Percentiles rank a stretch among this genome's conserved stretches.
These are phyloP conservation scores for Collybia sordida DNA, from an alignment of 768 basidiomycete species.

Conservation along the genomic window DNA sequence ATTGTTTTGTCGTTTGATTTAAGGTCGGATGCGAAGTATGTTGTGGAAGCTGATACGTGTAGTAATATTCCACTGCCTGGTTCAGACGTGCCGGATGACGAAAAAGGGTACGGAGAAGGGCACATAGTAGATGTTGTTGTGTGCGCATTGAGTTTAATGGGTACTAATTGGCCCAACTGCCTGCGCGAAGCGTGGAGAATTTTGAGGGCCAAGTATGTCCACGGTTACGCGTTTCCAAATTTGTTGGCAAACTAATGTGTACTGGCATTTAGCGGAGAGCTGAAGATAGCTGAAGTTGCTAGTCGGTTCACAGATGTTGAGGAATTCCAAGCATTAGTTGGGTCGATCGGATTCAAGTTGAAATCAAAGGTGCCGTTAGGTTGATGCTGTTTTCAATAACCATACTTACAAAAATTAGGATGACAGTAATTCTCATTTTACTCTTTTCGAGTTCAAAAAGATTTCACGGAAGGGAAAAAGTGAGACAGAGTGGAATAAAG, in stretches of 20 bases:
- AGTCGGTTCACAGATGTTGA: slow-evolving; percentile 75
- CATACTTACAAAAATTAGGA: slow-evolving; percentile 48
- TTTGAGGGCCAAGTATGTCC: slow-evolving; percentile 66
- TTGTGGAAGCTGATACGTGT: slow-evolving; percentile 91
- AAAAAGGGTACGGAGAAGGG: slow-evolving; percentile 51
- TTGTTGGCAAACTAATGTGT: slow-evolving; percentile 1
- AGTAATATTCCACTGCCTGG: slow-evolving; percentile 82
- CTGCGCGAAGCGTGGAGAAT: slow-evolving; percentile 90
- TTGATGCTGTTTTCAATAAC: not conserved
- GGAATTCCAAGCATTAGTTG: slow-evolving; percentile 63
- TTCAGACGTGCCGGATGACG: slow-evolving; percentile 45
- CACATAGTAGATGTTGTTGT: slow-evolving; percentile 90
- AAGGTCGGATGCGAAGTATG: slow-evolving; percentile 69
- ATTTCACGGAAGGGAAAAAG: slow-evolving; percentile 41
- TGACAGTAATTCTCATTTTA: slow-evolving; percentile 81
- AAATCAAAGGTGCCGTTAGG: slow-evolving; percentile 54
- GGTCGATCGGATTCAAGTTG: slow-evolving; percentile 71
- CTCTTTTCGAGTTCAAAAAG: slow-evolving; percentile 79
- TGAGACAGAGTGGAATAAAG: slow-evolving; percentile 58
- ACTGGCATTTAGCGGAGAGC: slow-evolving; percentile 56
- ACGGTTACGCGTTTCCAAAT: not conserved
- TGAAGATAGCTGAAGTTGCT: slow-evolving; percentile 88
- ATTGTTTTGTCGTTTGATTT: slow-evolving; percentile 80
- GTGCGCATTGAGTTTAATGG: slow-evolving; percentile 96
- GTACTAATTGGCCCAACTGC: slow-evolving; percentile 92